Conservation (phyloP, 176 grass and related monocot species). For the Triticum timopheevii region DNA sequence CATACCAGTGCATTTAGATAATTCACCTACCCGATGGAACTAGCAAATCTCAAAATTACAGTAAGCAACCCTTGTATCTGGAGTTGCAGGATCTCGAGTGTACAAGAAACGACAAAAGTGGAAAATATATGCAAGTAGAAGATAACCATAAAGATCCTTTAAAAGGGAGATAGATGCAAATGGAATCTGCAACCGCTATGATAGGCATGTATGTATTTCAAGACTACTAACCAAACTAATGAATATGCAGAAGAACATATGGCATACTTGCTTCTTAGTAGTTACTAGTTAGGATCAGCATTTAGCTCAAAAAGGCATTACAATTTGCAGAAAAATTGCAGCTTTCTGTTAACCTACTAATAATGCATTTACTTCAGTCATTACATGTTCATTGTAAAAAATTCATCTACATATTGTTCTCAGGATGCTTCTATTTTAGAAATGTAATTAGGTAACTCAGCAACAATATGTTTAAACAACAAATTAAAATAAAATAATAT, state of each 20-base stretch:
- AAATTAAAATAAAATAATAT: neutral
- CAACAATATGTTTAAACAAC: neutral
- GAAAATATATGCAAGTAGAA: constrained; percentile 14
- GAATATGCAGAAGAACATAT: constrained; percentile 13
- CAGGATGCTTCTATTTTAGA: neutral
- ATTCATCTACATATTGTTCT: neutral
- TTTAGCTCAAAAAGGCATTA: constrained; percentile 5
- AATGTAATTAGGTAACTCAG: neutral
- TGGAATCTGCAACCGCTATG: constrained; percentile 20
- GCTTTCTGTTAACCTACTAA: neutral
- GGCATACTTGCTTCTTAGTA: neutral
- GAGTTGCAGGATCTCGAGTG: neutral
- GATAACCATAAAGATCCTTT: neutral
- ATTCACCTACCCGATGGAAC: neutral
- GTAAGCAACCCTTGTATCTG: neutral
- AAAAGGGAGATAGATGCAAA: constrained; percentile 3
- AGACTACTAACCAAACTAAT: constrained; percentile 15
- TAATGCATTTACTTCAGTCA: neutral
- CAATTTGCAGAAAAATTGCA: neutral
- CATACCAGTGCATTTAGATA: neutral
- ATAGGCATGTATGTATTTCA: constrained; percentile 5
- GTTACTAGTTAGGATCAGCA: neutral
- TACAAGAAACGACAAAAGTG: neutral
- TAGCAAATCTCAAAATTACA: neutral
- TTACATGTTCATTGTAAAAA: neutral